Percentiles rank a stretch among this genome's conserved stretches.
These are phyloP conservation scores for Citrus australasica DNA, from an alignment of 345 rosid species.

Conservation along the genomic window DNA sequence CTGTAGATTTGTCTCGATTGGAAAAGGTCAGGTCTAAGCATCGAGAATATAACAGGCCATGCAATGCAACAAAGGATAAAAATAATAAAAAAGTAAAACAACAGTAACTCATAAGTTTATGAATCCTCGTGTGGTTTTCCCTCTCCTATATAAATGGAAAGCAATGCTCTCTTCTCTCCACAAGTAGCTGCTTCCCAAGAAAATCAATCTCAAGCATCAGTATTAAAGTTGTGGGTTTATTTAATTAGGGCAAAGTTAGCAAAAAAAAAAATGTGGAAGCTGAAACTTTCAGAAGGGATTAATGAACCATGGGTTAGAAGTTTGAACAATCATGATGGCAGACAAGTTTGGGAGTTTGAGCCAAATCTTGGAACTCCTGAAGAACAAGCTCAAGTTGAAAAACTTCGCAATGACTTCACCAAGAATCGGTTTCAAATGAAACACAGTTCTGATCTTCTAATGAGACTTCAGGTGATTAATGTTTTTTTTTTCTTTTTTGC, in stretches of 20 bases:
- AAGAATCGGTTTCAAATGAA: slow-evolving; percentile 31
- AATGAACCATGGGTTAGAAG: slow-evolving; percentile 30
- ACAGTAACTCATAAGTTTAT: not conserved
- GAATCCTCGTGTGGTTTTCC: not conserved
- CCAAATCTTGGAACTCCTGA: slow-evolving; percentile 26
- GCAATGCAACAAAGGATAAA: not conserved
- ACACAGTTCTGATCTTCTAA: slow-evolving; percentile 52
- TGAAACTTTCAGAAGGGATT: slow-evolving; percentile 41
- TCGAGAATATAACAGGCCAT: not conserved
- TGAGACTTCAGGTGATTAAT: slow-evolving; percentile 48
- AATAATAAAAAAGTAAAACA: too few relatives aligned
- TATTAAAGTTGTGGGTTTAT: not conserved
- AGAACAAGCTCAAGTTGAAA: slow-evolving; percentile 32
- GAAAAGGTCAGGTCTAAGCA: not conserved
- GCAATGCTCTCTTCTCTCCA: not conserved
- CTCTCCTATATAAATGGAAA: not conserved
- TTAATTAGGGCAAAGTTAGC: not conserved
- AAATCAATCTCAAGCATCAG: not conserved
- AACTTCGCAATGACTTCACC: slow-evolving; percentile 26
- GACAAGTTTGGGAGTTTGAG: slow-evolving; percentile 60
- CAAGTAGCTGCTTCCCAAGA: not conserved
- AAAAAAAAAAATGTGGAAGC: slow-evolving; percentile 43
- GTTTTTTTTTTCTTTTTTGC: too few relatives aligned
- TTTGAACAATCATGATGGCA: slow-evolving; percentile 38
- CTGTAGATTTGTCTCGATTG: not conserved